A percentile compares a stretch with the other conserved stretches of the same genome.
phyloP scores from a whole-genome alignment of 192 early-diverging fungal genomes.

The Phycomyces blakesleeanus region DNA sequence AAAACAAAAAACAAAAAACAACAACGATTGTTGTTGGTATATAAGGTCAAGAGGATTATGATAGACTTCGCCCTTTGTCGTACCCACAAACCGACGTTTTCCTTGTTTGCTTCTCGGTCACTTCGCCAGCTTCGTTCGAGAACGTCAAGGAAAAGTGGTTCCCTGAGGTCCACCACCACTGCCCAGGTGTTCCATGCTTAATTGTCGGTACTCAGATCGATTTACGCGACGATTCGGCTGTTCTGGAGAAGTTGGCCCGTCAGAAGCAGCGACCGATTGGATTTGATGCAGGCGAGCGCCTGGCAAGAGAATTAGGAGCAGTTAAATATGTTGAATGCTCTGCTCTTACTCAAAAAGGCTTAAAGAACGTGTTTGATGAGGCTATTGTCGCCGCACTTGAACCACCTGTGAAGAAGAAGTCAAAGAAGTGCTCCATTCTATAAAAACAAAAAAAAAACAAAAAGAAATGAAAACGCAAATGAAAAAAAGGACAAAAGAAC shows the following conservation, averaged over 20 bases:
- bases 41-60: constrained; percentile 90
- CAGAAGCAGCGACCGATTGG: constrained; percentile 82
- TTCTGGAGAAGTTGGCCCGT: constrained; percentile 74
- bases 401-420: constrained; percentile 77
- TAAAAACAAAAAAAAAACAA: no score
- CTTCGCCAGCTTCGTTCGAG: constrained; percentile 88
- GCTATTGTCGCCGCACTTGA: constrained; percentile 95
- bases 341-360: constrained; percentile 85
- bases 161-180: constrained; percentile 94
- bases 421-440: constrained; percentile 77
- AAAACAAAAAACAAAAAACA: no score
- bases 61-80: constrained; percentile 87
- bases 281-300: constrained; percentile 73
- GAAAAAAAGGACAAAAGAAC: no score
- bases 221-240: constrained; percentile 79
- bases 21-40: no score
- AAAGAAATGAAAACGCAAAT: no score
- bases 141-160: constrained; percentile 97
- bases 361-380: constrained; percentile 95
- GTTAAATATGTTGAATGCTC: constrained; percentile 94
- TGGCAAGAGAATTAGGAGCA: constrained; percentile 79
- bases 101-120: constrained; percentile 91
- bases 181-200: constrained; percentile 91
- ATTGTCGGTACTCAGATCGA: constrained; percentile 91
- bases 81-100: constrained; percentile 97